A percentile compares a stretch with the other conserved stretches of the same genome.
Evolutionary conservation across 228 moss, liverwort and hornwort genomes (phyloP).

Genomic region (Sphagnum magellanicum): DNA sequence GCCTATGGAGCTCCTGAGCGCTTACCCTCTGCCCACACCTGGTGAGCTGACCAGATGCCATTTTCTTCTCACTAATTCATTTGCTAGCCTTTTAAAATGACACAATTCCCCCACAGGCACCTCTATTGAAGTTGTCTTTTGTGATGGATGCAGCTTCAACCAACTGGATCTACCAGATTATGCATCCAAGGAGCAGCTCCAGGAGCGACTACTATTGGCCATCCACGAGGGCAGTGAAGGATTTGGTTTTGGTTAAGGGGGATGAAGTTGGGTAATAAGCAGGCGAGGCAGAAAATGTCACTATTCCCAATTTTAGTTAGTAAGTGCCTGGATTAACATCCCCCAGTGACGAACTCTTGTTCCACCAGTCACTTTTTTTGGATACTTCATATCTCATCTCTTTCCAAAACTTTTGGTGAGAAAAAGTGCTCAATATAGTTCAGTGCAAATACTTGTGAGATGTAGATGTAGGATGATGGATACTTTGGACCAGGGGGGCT

Average conservation of each 20-base stretch:
- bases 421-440: constrained; percentile 27
- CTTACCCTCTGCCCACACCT: constrained; percentile 92
- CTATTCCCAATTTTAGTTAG: constrained; percentile 36
- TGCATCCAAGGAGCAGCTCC: constrained; percentile 70
- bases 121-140: background rate
- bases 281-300: constrained; percentile 31
- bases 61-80: background rate
- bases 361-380: constrained; percentile 24
- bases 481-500: constrained; percentile 41
- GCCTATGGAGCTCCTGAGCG: constrained; percentile 95
- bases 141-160: constrained; percentile 59
- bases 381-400: constrained; percentile 14
- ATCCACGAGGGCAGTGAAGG: constrained; percentile 95
- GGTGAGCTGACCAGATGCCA: constrained; percentile 29
- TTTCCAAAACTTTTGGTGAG: constrained; percentile 27
- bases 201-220: constrained; percentile 81
- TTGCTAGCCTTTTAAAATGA: background rate
- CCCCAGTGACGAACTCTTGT: constrained; percentile 10
- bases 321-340: constrained; percentile 60
- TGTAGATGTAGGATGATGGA: constrained; percentile 31
- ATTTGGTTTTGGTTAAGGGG: constrained; percentile 73
- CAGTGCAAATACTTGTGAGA: constrained; percentile 31
- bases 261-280: constrained; percentile 18
- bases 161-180: constrained; percentile 96
- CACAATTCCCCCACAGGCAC: too few relatives aligned